Percentiles rank a stretch among this genome's conserved stretches.
These are phyloP conservation scores for Colletotrichum incanum DNA, from an alignment of 2,329 filamentous ascomycete species.

Conservation along the genomic window DNA sequence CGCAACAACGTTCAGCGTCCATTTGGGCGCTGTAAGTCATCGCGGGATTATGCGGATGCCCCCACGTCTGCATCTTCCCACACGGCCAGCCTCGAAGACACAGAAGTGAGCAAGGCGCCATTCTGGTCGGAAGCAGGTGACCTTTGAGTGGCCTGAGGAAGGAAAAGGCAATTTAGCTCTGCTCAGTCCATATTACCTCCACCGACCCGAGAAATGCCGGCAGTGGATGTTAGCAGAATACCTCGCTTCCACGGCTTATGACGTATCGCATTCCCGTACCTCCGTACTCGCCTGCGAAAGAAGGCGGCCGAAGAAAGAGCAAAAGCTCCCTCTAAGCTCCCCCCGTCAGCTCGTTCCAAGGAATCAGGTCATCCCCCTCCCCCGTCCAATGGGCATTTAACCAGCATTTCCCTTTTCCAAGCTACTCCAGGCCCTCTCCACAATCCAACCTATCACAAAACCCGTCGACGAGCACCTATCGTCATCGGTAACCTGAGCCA, in stretches of 20 bases:
- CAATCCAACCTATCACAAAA: conserved; percentile 42
- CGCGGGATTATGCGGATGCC: conserved; percentile 20
- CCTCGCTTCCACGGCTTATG: conserved; percentile 26
- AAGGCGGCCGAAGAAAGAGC: conserved; percentile 23
- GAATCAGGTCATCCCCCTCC: conserved; percentile 36
- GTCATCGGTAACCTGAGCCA: conserved; percentile 35
- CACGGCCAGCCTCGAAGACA: neutral
- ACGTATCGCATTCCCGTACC: conserved; percentile 36
- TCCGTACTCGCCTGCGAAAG: conserved; percentile 27
- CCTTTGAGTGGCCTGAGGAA: conserved; percentile 16
- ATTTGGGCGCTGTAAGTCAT: neutral
- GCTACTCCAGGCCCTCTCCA: conserved; percentile 28
- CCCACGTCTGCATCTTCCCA: neutral
- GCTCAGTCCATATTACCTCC: conserved; percentile 1
- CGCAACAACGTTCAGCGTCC: neutral
- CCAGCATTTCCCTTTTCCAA: conserved; percentile 12
- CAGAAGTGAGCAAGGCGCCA: conserved; percentile 12
- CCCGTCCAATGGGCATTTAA: conserved; percentile 25
- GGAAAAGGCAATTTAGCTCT: neutral
- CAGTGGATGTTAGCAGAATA: conserved; percentile 37
- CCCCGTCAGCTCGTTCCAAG: conserved; percentile 15
- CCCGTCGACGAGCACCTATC: conserved; percentile 28
- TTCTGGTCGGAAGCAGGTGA: conserved; percentile 20
- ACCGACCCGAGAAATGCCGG: conserved; percentile 42
- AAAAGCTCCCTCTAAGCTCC: conserved; percentile 7